Evolutionary conservation across 129 eudicot species (phyloP).

Genomic region (Mikania micrantha): DNA sequence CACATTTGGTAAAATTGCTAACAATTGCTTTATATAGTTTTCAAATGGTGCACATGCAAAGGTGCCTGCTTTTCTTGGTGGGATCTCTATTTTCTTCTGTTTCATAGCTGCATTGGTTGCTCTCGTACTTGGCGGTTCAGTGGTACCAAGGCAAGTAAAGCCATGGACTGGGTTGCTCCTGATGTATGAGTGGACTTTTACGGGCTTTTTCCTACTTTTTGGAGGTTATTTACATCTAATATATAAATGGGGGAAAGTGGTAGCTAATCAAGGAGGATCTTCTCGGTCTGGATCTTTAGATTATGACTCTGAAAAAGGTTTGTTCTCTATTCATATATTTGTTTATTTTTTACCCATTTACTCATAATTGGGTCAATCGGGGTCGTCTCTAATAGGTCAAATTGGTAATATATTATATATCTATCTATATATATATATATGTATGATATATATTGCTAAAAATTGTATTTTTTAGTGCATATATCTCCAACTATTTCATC

Average conservation of each 20-base stretch:
- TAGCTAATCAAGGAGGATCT: slow-evolving; percentile 48
- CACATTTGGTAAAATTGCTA: slow-evolving; percentile 1
- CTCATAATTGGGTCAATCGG: not conserved
- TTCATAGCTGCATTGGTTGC: slow-evolving; percentile 61
- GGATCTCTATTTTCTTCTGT: slow-evolving; percentile 57
- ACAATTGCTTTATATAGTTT: slow-evolving; percentile 30
- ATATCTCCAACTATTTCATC: not conserved
- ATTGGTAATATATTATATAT: not conserved
- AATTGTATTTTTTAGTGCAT: not conserved
- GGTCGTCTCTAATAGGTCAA: not conserved
- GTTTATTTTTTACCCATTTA: not conserved
- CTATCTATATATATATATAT: too few relatives aligned
- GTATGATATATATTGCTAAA: too few relatives aligned
- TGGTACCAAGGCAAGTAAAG: slow-evolving; percentile 82
- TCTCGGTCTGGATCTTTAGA: slow-evolving; percentile 49
- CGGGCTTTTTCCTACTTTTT: slow-evolving; percentile 60
- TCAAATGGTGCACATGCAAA: slow-evolving; percentile 45
- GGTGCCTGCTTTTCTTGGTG: slow-evolving; percentile 74
- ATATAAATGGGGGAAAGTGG: slow-evolving; percentile 70
- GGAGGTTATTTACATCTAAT: slow-evolving; percentile 72
- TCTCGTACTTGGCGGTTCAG: slow-evolving; percentile 55
- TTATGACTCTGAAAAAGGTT: slow-evolving; percentile 86
- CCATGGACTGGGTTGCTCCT: slow-evolving; percentile 96
- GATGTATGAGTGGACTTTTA: slow-evolving; percentile 91
- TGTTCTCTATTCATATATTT: not conserved